These are phyloP conservation scores for Fusarium goolgardi DNA, from an alignment of 2,329 filamentous ascomycete species.

Conservation along the genomic window DNA sequence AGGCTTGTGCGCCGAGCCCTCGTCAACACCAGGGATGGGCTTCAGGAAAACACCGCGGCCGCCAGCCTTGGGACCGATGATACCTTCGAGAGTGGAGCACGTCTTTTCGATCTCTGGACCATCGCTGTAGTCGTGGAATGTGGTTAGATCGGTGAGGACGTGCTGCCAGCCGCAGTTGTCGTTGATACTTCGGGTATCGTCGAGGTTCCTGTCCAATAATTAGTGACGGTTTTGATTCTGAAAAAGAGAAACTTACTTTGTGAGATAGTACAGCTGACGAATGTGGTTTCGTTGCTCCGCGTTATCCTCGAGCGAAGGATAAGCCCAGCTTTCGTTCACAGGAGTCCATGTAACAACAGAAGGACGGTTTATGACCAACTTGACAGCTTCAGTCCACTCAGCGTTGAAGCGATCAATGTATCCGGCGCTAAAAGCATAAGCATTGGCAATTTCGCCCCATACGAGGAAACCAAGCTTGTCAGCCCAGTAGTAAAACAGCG, in stretches of 20 bases:
- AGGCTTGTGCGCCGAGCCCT: slow-evolving; percentile 62
- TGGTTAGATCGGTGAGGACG: slow-evolving; percentile 71
- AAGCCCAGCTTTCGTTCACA: slow-evolving; percentile 73
- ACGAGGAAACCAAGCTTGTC: slow-evolving; percentile 70
- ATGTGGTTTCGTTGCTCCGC: slow-evolving; percentile 72
- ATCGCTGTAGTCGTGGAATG: slow-evolving; percentile 76
- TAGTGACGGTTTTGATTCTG: slow-evolving; percentile 41
- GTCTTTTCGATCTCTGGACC: slow-evolving; percentile 65
- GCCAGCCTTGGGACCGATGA: slow-evolving; percentile 63
- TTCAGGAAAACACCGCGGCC: slow-evolving; percentile 66
- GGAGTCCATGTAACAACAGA: slow-evolving; percentile 75
- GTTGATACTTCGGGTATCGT: slow-evolving; percentile 73
- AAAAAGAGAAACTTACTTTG: slow-evolving; percentile 60
- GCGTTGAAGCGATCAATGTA: slow-evolving; percentile 70
- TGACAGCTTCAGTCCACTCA: slow-evolving; percentile 73
- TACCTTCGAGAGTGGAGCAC: slow-evolving; percentile 64
- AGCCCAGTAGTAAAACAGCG: slow-evolving; percentile 70
- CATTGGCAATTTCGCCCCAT: slow-evolving; percentile 74
- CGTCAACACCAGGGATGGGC: slow-evolving; percentile 56
- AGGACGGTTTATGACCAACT: slow-evolving; percentile 73
- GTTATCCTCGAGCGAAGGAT: slow-evolving; percentile 66
- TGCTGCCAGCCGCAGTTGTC: slow-evolving; percentile 81
- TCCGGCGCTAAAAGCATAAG: slow-evolving; percentile 69
- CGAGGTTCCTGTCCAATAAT: slow-evolving; percentile 57
- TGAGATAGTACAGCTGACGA: slow-evolving; percentile 70